Evolutionary conservation across 2,329 filamentous ascomycete genomes (phyloP).

Genomic region (Talaromyces sp.): DNA sequence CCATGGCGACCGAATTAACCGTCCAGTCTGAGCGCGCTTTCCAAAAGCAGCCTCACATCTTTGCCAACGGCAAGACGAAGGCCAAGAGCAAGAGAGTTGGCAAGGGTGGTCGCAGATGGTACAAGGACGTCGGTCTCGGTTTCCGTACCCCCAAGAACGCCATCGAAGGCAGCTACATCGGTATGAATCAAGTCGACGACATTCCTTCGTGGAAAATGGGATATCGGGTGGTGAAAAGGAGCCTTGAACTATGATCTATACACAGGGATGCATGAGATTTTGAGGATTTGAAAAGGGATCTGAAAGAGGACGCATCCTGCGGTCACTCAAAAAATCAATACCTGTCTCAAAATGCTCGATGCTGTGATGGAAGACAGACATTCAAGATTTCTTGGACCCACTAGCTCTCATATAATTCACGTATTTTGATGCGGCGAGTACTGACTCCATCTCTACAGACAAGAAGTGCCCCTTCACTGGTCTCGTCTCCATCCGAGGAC

Average conservation of each 20-base stretch:
- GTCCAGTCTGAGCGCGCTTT: slow-evolving; percentile 99
- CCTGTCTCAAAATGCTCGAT: neutral
- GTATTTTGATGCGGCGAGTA: slow-evolving; percentile 15
- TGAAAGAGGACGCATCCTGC: neutral
- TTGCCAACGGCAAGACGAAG: slow-evolving; percentile 95
- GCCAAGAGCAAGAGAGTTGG: slow-evolving; percentile 73
- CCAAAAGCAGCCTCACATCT: slow-evolving; percentile 99
- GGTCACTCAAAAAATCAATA: neutral
- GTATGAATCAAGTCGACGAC: slow-evolving; percentile 58
- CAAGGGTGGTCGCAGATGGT: slow-evolving; percentile 88
- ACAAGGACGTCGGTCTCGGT: slow-evolving; percentile 99
- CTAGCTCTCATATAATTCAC: neutral
- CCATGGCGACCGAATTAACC: slow-evolving; percentile 96
- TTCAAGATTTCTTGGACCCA: slow-evolving; percentile 13
- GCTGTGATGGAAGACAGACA: slow-evolving; percentile 5
- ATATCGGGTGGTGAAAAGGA: neutral
- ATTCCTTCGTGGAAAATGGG: neutral
- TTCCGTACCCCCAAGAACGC: slow-evolving; percentile 98
- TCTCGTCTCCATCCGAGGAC: slow-evolving; percentile 97
- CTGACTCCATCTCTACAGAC: slow-evolving; percentile 57
- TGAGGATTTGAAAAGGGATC: neutral
- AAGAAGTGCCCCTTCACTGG: slow-evolving; percentile 99
- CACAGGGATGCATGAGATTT: neutral
- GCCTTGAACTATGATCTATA: slow-evolving; percentile 5
- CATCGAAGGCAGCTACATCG: slow-evolving; percentile 98